Conservation (phyloP, 257 asterid species). For the Fraxinus quadrangulata region DNA sequence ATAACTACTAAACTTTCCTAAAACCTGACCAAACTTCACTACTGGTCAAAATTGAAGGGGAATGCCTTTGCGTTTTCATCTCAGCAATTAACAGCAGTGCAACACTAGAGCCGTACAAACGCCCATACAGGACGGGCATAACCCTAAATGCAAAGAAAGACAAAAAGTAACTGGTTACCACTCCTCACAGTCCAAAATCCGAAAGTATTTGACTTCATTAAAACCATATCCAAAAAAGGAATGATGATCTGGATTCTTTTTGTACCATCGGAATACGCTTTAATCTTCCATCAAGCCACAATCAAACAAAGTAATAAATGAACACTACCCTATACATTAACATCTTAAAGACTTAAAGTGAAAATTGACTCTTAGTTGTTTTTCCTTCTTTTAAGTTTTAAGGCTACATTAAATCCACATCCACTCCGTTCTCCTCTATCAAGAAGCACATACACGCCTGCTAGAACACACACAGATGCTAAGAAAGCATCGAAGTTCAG, state of each 20-base stretch:
- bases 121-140: not conserved
- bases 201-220: not conserved
- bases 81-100: not conserved
- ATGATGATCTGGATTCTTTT: not conserved
- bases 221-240: not conserved
- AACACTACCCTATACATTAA: not conserved
- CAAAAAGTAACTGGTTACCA: not conserved
- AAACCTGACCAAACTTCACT: conserved; percentile 7
- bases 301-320: not conserved
- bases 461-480: not conserved
- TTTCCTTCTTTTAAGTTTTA: not conserved
- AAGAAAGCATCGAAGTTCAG: not conserved
- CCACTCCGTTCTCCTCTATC: conserved; percentile 14
- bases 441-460: not conserved
- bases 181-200: not conserved
- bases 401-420: not conserved
- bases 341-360: not conserved
- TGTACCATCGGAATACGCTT: not conserved
- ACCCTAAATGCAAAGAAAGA: not conserved
- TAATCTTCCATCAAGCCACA: conserved; percentile 18
- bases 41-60: not conserved
- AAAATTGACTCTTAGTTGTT: not conserved
- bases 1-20: conserved; percentile 15
- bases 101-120: conserved; percentile 2
- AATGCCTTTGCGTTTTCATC: conserved; percentile 2